A percentile compares a stretch with the other conserved stretches of the same genome.
Evolutionary conservation across 2,329 filamentous ascomycete species (phyloP).

Genomic region (Arthrobotrys iridis): DNA sequence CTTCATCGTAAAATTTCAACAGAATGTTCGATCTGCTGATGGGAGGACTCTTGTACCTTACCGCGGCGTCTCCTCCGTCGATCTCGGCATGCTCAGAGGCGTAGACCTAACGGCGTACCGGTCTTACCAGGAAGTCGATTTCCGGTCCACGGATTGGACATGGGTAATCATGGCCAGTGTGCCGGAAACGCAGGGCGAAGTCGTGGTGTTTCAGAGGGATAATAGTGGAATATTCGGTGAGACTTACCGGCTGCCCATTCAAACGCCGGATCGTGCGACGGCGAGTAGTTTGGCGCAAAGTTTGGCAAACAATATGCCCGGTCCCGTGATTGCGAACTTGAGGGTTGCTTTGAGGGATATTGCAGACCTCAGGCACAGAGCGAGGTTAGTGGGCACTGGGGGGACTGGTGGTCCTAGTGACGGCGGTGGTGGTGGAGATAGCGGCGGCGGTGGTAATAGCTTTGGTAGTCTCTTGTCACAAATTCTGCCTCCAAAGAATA

Average conservation of each 20-base stretch:
- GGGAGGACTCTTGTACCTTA: background rate
- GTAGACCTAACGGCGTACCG: slow-evolving; percentile 14
- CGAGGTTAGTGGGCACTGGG: no score
- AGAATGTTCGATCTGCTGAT: background rate
- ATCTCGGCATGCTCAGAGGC: background rate
- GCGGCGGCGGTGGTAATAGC: no score
- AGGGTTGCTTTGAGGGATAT: background rate
- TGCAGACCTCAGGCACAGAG: background rate
- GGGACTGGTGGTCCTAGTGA: no score
- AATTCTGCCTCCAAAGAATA: no score
- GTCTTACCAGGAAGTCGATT: slow-evolving; percentile 15
- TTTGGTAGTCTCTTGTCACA: no score
- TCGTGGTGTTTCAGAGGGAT: background rate
- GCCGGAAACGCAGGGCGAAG: background rate
- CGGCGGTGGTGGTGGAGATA: no score
- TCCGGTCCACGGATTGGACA: background rate
- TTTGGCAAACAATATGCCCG: background rate
- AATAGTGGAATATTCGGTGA: background rate
- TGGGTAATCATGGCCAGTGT: background rate
- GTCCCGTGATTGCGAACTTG: background rate
- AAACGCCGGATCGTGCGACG: background rate
- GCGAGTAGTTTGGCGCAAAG: background rate
- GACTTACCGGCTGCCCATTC: background rate
- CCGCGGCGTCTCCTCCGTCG: slow-evolving; percentile 22
- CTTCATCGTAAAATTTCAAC: slow-evolving; percentile 16